Evolutionary conservation across 2,329 filamentous ascomycete genomes (phyloP).

Genomic region (Sporothrix brunneoviolacea): DNA sequence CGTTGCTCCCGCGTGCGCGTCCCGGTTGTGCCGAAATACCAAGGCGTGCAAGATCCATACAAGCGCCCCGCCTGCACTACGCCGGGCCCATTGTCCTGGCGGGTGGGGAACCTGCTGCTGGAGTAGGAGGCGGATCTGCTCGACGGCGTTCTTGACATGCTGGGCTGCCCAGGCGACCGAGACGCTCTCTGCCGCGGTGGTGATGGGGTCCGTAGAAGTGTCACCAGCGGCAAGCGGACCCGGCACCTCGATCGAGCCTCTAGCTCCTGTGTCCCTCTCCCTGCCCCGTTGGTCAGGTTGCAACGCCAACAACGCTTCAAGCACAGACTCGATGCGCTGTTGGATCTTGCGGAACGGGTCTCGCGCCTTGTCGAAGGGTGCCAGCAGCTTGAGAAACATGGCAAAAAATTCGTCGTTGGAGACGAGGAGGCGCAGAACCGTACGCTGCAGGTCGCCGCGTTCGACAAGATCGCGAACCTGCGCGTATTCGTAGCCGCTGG

Average conservation of each 20-base stretch:
- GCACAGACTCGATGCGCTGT: constrained; percentile 40
- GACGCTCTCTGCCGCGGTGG: constrained; percentile 11
- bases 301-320: constrained; percentile 36
- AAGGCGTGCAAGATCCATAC: constrained; percentile 42
- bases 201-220: no score
- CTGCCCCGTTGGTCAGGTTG: neutral
- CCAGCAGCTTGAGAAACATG: constrained; percentile 42
- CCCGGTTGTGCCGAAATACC: constrained; percentile 32
- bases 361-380: constrained; percentile 37
- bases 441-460: constrained; percentile 42
- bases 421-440: constrained; percentile 47
- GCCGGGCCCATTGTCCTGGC: constrained; percentile 32
- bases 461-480: constrained; percentile 28
- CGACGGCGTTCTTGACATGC: constrained; percentile 38
- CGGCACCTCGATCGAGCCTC: no score
- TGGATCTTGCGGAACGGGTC: constrained; percentile 43
- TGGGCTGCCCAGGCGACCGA: constrained; percentile 43
- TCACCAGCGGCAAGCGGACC: no score
- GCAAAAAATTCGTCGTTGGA: constrained; percentile 49
- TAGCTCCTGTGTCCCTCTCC: no score
- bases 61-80: constrained; percentile 41
- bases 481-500: no score
- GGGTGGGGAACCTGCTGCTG: constrained; percentile 25
- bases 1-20: constrained; percentile 27
- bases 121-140: constrained; percentile 37